Conservation (phyloP, 73 alveolate species). For the Paramecium tetraurelia region DNA sequence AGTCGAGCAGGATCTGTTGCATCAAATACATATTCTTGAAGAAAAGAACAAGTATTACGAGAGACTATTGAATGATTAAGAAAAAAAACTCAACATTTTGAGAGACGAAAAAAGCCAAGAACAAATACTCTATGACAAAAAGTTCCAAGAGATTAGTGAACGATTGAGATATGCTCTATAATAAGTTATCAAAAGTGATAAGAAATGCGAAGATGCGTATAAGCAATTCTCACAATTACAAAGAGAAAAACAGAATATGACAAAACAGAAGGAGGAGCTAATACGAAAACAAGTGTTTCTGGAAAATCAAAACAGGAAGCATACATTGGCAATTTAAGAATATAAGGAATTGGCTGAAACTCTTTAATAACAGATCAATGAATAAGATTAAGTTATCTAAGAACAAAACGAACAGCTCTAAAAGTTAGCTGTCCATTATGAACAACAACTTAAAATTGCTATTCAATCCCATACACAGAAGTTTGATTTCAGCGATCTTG, state of each 20-base stretch:
- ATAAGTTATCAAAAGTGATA: slow-evolving; percentile 3
- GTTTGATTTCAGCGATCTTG: not conserved
- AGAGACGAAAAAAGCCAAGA: slow-evolving; percentile 11
- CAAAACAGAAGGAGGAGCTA: slow-evolving; percentile 5
- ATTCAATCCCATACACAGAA: not conserved
- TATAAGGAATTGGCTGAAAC: not conserved
- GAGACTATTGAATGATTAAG: not conserved
- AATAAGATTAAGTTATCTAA: not conserved
- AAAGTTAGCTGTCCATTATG: not conserved
- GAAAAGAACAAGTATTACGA: not conserved
- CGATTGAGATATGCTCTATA: not conserved
- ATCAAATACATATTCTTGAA: not conserved
- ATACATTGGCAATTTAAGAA: not conserved
- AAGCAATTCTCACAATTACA: not conserved
- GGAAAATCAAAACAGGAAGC: not conserved
- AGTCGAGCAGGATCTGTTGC: not conserved
- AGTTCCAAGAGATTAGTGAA: not conserved
- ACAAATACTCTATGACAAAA: not conserved
- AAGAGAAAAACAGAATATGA: slow-evolving; percentile 1
- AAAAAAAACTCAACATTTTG: not conserved
- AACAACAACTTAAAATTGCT: not conserved
- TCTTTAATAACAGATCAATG: not conserved
- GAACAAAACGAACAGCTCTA: not conserved
- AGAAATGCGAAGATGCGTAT: slow-evolving; percentile 13
- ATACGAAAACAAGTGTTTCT: not conserved